Conservation (phyloP, 2,329 filamentous ascomycete species). For the Chalara sp. region DNA sequence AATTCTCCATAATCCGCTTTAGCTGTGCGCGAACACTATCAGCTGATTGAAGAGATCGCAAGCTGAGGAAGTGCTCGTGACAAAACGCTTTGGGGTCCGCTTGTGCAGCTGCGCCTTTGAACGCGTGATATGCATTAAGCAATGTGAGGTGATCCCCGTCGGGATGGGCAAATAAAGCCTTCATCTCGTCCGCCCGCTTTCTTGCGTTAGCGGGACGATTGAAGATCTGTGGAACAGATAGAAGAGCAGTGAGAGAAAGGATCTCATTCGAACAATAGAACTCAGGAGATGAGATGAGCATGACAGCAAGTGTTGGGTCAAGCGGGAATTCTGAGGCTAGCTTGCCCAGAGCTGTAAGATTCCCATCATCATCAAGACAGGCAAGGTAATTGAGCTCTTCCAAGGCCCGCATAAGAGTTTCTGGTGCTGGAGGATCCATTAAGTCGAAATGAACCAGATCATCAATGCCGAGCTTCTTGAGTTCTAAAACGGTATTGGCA, state of each 20-base stretch:
- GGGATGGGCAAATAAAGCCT: slow-evolving; percentile 82
- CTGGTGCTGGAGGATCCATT: slow-evolving; percentile 96
- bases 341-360: slow-evolving; percentile 78
- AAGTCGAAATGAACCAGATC: slow-evolving; percentile 97
- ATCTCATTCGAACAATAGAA: slow-evolving; percentile 99
- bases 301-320: slow-evolving; percentile 89
- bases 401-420: slow-evolving; percentile 95
- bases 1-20: slow-evolving; percentile 93
- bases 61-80: slow-evolving; percentile 90
- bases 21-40: slow-evolving; percentile 92
- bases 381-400: slow-evolving; percentile 97
- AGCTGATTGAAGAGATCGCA: slow-evolving; percentile 80
- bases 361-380: slow-evolving; percentile 92
- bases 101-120: slow-evolving; percentile 69
- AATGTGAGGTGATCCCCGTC: slow-evolving; percentile 95
- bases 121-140: slow-evolving; percentile 96
- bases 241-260: slow-evolving; percentile 83
- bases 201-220: slow-evolving; percentile 78
- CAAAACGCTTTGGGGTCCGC: slow-evolving; percentile 85
- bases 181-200: slow-evolving; percentile 96
- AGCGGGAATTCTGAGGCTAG: slow-evolving; percentile 93
- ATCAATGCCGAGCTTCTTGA: slow-evolving; percentile 94
- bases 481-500: slow-evolving; percentile 86
- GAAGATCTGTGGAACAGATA: slow-evolving; percentile 93
- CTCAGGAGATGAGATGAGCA: slow-evolving; percentile 95